Evolutionary conservation across 768 basidiomycete genomes (phyloP).

Genomic region (Xerocomus brunneocitrinus): DNA sequence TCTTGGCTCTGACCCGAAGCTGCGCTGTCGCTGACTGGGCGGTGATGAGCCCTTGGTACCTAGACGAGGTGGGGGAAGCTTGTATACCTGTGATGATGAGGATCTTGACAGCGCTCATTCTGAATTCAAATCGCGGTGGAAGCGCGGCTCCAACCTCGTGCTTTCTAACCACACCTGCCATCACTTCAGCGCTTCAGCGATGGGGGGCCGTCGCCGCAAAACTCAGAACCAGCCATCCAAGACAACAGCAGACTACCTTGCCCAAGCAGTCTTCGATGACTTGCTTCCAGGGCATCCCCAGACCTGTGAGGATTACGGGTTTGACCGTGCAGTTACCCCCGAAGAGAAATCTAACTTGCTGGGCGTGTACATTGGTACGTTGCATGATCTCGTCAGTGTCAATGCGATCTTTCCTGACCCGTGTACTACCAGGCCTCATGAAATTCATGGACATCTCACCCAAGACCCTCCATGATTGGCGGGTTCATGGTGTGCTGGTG

Average conservation of each 20-base stretch:
- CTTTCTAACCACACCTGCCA: not conserved
- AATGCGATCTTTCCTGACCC: not conserved
- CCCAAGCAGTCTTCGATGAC: slow-evolving; percentile 20
- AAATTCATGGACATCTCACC: slow-evolving; percentile 16
- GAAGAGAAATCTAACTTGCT: slow-evolving; percentile 21
- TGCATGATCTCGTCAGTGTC: not conserved
- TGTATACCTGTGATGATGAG: slow-evolving; percentile 27
- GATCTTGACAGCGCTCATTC: slow-evolving; percentile 23
- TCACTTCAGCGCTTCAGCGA: not conserved
- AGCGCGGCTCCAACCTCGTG: not conserved
- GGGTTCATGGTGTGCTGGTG: slow-evolving; percentile 27
- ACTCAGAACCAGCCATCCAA: not conserved
- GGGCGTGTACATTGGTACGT: slow-evolving; percentile 28
- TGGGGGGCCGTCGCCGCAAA: not conserved
- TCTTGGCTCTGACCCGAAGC: slow-evolving; percentile 47
- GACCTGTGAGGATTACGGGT: slow-evolving; percentile 36
- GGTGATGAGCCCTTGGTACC: not conserved
- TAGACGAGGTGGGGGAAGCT: too few relatives aligned
- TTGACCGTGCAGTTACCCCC: slow-evolving; percentile 18
- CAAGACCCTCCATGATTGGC: slow-evolving; percentile 32
- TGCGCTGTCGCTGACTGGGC: slow-evolving; percentile 65
- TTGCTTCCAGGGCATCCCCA: slow-evolving; percentile 28
- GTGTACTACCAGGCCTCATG: slow-evolving; percentile 21
- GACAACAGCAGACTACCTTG: slow-evolving; percentile 21
- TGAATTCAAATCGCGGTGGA: not conserved